Evolutionary conservation across 2,329 filamentous ascomycete species (phyloP).

Genomic region (Hypoxylon sp.): DNA sequence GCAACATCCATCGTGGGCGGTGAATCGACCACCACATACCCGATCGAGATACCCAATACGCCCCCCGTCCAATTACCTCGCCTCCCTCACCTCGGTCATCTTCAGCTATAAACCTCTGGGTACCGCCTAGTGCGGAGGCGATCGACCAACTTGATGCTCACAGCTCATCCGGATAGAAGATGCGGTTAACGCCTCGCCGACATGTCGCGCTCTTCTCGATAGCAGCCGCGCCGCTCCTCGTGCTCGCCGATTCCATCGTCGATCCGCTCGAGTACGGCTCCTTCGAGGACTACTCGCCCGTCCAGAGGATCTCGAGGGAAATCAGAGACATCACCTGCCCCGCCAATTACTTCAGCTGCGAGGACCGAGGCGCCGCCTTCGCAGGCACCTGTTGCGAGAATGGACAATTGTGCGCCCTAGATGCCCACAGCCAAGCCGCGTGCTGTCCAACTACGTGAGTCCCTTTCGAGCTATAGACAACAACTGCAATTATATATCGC

Average conservation of each 20-base stretch:
- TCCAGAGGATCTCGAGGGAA: conserved; percentile 45
- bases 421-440: conserved; percentile 64
- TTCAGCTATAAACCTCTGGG: conserved; percentile 20
- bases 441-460: conserved; percentile 69
- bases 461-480: not conserved
- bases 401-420: conserved; percentile 66
- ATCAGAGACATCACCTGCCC: conserved; percentile 59
- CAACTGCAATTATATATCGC: not conserved
- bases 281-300: conserved; percentile 47
- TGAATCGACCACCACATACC: conserved; percentile 42
- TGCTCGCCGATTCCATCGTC: conserved; percentile 45
- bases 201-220: conserved; percentile 41
- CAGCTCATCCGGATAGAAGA: conserved; percentile 34
- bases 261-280: conserved; percentile 49
- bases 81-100: conserved; percentile 13
- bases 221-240: conserved; percentile 39
- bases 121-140: conserved; percentile 32
- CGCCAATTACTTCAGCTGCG: conserved; percentile 66
- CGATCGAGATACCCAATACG: conserved; percentile 27
- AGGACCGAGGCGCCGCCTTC: conserved; percentile 63
- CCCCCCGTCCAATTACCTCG: conserved; percentile 20
- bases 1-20: conserved; percentile 36
- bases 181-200: conserved; percentile 45
- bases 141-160: conserved; percentile 39
- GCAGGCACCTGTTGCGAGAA: conserved; percentile 66